Evolutionary conservation across 202 grass and related monocot species (phyloP).

Genomic region (Digitaria exilis): DNA sequence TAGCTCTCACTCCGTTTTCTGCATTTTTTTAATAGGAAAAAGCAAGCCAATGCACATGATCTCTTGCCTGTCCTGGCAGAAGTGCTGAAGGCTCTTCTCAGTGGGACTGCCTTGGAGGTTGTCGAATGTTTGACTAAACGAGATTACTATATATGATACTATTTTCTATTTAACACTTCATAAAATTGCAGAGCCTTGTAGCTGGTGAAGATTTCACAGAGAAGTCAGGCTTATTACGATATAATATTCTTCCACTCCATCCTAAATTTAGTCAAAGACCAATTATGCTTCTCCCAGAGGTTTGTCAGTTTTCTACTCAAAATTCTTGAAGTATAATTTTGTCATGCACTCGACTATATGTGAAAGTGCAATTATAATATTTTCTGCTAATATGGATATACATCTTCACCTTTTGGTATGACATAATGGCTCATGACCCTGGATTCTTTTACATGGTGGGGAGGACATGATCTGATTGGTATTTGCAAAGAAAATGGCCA

Average conservation of each 20-base stretch:
- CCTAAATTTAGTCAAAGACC: constrained; percentile 57
- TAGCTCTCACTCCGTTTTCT: constrained; percentile 12
- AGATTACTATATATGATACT: constrained; percentile 14
- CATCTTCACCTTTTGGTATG: constrained; percentile 28
- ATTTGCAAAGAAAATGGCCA: constrained; percentile 14
- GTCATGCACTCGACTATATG: background rate
- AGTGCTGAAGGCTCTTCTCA: constrained; percentile 71
- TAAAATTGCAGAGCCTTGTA: constrained; percentile 43
- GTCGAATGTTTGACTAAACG: constrained; percentile 26
- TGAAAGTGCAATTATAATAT: background rate
- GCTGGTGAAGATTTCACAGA: constrained; percentile 57
- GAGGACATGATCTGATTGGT: background rate
- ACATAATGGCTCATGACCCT: background rate
- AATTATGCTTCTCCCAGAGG: constrained; percentile 95
- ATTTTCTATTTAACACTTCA: constrained; percentile 20
- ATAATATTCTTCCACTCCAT: constrained; percentile 95
- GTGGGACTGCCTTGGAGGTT: constrained; percentile 70
- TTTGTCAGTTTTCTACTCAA: constrained; percentile 37
- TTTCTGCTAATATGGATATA: constrained; percentile 2
- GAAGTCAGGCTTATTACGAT: constrained; percentile 55
- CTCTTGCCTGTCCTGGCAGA: constrained; percentile 60
- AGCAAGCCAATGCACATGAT: constrained; percentile 49
- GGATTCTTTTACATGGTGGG: background rate
- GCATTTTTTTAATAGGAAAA: constrained; percentile 58
- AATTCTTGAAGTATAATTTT: background rate